These are phyloP conservation scores for Ophiosphaerella herpotricha DNA, from an alignment of 2,329 filamentous ascomycete genomes.

Conservation along the genomic window DNA sequence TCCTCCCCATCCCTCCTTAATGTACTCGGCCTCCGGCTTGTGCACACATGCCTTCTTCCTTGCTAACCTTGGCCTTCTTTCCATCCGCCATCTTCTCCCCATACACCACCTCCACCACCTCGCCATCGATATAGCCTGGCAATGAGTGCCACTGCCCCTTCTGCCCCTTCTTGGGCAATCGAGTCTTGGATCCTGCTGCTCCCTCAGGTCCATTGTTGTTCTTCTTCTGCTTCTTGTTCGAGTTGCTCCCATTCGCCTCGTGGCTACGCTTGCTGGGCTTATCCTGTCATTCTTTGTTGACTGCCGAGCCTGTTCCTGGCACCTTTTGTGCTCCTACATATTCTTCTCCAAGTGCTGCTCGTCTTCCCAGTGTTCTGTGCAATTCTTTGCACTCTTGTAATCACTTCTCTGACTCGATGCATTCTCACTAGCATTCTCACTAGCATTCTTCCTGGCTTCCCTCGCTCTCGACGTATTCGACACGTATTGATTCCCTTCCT, in stretches of 20 bases:
- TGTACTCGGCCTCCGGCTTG: slow-evolving; percentile 51
- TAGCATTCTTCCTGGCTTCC: slow-evolving; percentile 40
- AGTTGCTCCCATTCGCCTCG: slow-evolving; percentile 14
- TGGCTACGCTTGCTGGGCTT: slow-evolving; percentile 32
- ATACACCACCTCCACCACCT: slow-evolving; percentile 50
- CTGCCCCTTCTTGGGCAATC: slow-evolving; percentile 51
- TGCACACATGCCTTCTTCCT: slow-evolving; percentile 52
- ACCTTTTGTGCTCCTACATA: slow-evolving; percentile 34
- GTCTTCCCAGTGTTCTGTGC: slow-evolving; percentile 40
- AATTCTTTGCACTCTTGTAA: slow-evolving; percentile 32
- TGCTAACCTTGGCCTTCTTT: slow-evolving; percentile 48
- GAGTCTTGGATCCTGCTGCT: slow-evolving; percentile 38
- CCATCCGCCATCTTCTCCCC: slow-evolving; percentile 49
- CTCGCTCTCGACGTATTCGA: background rate
- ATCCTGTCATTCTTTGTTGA: slow-evolving; percentile 9
- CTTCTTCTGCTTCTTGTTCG: slow-evolving; percentile 47
- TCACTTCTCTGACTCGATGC: slow-evolving; percentile 13
- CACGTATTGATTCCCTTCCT: slow-evolving; percentile 11
- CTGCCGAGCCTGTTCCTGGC: slow-evolving; percentile 24
- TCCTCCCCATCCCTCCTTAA: slow-evolving; percentile 16
- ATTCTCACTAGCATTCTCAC: slow-evolving; percentile 6
- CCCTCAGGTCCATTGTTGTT: slow-evolving; percentile 24
- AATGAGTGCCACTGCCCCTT: slow-evolving; percentile 49
- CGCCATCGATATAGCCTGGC: slow-evolving; percentile 48
- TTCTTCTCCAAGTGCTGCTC: slow-evolving; percentile 29